Percentiles rank a stretch among this genome's conserved stretches.
Evolutionary conservation across 2,329 filamentous ascomycete genomes (phyloP).

Genomic region (Ploettnerulaceae sp.): DNA sequence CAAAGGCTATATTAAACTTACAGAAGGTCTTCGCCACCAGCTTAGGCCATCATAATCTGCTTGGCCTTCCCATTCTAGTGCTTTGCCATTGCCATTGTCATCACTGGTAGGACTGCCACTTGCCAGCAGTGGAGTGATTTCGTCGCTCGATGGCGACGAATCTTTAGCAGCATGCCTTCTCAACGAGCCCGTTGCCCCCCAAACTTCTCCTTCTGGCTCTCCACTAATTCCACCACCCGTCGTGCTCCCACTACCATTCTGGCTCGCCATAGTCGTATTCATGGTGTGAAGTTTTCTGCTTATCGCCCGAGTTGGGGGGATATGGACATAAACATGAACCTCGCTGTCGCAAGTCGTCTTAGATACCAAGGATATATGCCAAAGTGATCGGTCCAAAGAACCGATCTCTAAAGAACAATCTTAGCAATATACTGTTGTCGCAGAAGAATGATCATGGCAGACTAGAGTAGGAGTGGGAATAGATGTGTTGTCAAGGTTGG

Average conservation of each 20-base stretch:
- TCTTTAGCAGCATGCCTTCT: slow-evolving; percentile 17
- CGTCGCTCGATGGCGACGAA: slow-evolving; percentile 9
- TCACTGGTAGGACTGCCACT: slow-evolving; percentile 15
- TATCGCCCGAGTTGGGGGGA: no score
- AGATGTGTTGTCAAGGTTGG: background rate
- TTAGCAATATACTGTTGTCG: background rate
- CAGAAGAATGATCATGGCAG: background rate
- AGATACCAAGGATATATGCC: background rate
- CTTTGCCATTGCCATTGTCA: slow-evolving; percentile 11
- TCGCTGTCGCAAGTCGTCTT: background rate
- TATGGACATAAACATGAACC: no score
- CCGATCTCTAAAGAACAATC: background rate
- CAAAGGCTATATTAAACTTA: slow-evolving; percentile 31
- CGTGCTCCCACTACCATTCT: slow-evolving; percentile 3
- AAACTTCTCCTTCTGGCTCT: slow-evolving; percentile 7
- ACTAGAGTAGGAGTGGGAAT: background rate
- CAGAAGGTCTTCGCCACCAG: slow-evolving; percentile 60
- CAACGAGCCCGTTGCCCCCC: slow-evolving; percentile 28
- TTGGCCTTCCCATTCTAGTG: slow-evolving; percentile 43
- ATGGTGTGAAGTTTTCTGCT: background rate
- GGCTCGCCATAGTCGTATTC: slow-evolving; percentile 13
- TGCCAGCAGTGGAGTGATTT: slow-evolving; percentile 27
- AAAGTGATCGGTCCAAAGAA: background rate
- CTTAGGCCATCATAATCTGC: slow-evolving; percentile 57
- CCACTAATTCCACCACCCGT: background rate